Base-by-base conservation (phyloP, 768 basidiomycete species). In the Xerocomus potaroensis region DNA sequence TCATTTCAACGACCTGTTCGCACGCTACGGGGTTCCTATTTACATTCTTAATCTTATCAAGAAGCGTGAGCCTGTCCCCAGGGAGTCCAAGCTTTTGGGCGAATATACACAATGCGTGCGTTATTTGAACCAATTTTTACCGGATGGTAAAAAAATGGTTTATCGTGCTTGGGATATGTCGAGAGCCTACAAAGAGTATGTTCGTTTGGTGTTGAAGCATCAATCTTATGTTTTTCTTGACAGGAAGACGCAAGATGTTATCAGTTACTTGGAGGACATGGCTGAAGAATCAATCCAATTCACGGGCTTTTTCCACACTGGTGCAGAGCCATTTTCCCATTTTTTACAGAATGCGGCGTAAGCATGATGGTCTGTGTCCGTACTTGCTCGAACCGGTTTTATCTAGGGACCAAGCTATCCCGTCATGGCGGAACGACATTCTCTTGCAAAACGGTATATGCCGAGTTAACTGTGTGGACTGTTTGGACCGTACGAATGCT, bases 141-240 rank as follows among this genome's bases (percentile, higher is more conserved):
- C 96, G 0, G 73, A 74, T 7, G 84, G 75, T 22, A 86, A 88
- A 69, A 83, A 84, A 69, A 91, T 99, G 81, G 74, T 83, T 12
- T 96, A 98, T 61, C 80, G 90, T 34, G 82, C 92, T 12, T 99
- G 92, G 90, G 96, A 99, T 64, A 96, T 98, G 89, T 84, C 87
- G 4, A 77, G 87, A 32, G 92, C 94, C 2, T 91, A 93, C 54
- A 96, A 96, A 64, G 89, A 91, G 93, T 91, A 56, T n/a, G 76
- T 51, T 23, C 3, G 60, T 62, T 31, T 27, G 16, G 18, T 8
- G 9, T 42, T 7, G 16, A 29, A 1, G 4, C 1, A 10, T 12
- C 26, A 19, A 23, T 33, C 23, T 23, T 48, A 12, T 31, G 8
- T 21, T 37, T 27, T 36, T 24, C 31, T 21, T 41, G 9, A 14